Base-by-base conservation (phyloP, 257 asterid genomes). In the Solanum sitiens region DNA sequence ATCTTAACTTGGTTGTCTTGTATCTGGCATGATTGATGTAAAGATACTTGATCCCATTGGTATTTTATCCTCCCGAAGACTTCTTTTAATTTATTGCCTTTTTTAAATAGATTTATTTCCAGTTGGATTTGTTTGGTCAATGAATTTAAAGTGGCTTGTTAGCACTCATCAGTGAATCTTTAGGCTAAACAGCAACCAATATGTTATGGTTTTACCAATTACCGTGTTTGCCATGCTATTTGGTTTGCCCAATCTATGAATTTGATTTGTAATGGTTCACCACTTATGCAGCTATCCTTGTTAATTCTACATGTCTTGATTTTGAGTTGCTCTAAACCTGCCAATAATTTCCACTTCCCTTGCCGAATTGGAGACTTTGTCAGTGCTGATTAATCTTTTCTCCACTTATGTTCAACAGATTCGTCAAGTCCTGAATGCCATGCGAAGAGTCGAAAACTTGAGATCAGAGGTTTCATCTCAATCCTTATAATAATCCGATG, bases 361-460 rank as follows among this genome's bases (percentile, higher is more conserved):
- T 12, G 1, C 65, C 3, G 40, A 30, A 77, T 27, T 15, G n/a
- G 39, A 9, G 8, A 44, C 84, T n/a, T 77, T 77, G 65, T 44
- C 63, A 44, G n/a, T 40, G 42, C 63, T 68, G 83, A 40, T 65
- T 56, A 10, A 47, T 44, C 27, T n/a, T 65, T 45, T 44, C 25
- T 35, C 25, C 68, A 21, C 71, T 42, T 83, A 80, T 89, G 85
- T n/a, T 27, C 63, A 70, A 91, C 95, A 96, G 99, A 92, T 95
- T 88, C 98, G 98, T 63, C 98, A 94, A 67, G 92, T 94, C 84
- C 90, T 94, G 93, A 94, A 87, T 93, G 96, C 99, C 72, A 92
- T 95, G 95, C 92, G 94, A 87, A 91, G 96, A 93, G 94, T 93
- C n/a, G 95, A 87, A 88, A 93, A 90, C 91, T 86, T 93, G 82